A percentile compares a stretch with the other conserved stretches of the same genome.
Conservation (phyloP, 495 filamentous ascomycete species). For the Neurospora sp. region DNA sequence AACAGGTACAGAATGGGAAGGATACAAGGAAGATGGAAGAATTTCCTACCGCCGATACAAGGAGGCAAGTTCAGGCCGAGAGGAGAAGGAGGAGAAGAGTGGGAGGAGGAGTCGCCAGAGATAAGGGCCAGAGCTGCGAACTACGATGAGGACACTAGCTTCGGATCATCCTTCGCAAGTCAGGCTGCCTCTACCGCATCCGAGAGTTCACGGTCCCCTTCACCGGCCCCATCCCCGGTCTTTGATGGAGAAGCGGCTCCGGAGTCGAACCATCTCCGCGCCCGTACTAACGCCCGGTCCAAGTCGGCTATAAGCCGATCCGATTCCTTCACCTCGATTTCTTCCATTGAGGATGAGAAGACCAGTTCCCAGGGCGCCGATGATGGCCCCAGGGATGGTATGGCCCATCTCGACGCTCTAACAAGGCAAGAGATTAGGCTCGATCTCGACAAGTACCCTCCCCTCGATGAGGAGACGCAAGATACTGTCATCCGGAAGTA, state of each 20-base stretch:
- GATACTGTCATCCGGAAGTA: constrained; percentile 72
- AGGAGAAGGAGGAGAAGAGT: constrained; percentile 26
- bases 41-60: constrained; percentile 88
- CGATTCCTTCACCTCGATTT: constrained; percentile 28
- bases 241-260: constrained; percentile 41
- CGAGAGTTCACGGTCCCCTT: constrained; percentile 34
- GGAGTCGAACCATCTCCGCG: constrained; percentile 13
- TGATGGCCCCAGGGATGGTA: constrained; percentile 27
- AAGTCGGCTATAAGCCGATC: constrained; percentile 17
- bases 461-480: constrained; percentile 66
- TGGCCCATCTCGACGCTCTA: constrained; percentile 60
- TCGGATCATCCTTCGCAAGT: constrained; percentile 15
- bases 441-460: constrained; percentile 73
- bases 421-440: constrained; percentile 66
- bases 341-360: constrained; percentile 33
- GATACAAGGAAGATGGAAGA: constrained; percentile 73
- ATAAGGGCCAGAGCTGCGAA: constrained; percentile 20
- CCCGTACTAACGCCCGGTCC: constrained; percentile 17
- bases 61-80: constrained; percentile 67
- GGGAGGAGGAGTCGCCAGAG: constrained; percentile 30
- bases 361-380: constrained; percentile 23
- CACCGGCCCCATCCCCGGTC: constrained; percentile 45
- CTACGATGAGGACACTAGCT: constrained; percentile 2
- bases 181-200: constrained; percentile 17
- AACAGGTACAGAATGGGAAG: constrained; percentile 71